Conservation (phyloP, 176 grass and related monocot genomes). For the Hyparrhenia diplandra region DNA sequence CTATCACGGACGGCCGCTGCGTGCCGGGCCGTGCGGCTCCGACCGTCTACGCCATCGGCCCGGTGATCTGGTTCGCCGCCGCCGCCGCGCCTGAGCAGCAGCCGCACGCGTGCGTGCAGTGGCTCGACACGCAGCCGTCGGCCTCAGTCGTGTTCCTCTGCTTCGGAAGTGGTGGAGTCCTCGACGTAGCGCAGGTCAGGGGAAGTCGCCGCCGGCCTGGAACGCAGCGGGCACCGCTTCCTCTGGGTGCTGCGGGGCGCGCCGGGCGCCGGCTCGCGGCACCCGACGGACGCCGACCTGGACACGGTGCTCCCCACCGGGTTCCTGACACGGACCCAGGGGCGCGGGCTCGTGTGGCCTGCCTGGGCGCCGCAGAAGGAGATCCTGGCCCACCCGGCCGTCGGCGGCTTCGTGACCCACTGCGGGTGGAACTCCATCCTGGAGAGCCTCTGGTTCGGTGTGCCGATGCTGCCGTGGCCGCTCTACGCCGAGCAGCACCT, state of each 20-base stretch:
- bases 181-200: neutral
- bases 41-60: constrained; percentile 25
- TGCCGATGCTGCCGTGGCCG: constrained; percentile 43
- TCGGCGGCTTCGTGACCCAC: constrained; percentile 33
- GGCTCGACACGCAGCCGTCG: constrained; percentile 42
- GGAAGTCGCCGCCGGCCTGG: neutral
- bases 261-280: neutral
- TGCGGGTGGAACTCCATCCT: constrained; percentile 20
- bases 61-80: constrained; percentile 7
- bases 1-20: constrained; percentile 26
- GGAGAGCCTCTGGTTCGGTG: constrained; percentile 32
- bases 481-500: constrained; percentile 51
- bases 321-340: constrained; percentile 12
- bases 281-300: constrained; percentile 19
- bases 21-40: neutral
- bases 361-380: constrained; percentile 40
- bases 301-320: constrained; percentile 20
- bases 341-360: constrained; percentile 33
- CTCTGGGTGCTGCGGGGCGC: constrained; percentile 1
- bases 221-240: neutral
- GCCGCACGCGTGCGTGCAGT: constrained; percentile 42
- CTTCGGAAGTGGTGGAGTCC: constrained; percentile 41
- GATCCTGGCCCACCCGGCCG: constrained; percentile 37
- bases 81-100: neutral
- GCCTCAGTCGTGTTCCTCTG: constrained; percentile 49